A percentile compares a stretch with the other conserved stretches of the same genome.
phyloP scores from a whole-genome alignment of 176 grass and related monocot genomes.

The Oryza longistaminata region DNA sequence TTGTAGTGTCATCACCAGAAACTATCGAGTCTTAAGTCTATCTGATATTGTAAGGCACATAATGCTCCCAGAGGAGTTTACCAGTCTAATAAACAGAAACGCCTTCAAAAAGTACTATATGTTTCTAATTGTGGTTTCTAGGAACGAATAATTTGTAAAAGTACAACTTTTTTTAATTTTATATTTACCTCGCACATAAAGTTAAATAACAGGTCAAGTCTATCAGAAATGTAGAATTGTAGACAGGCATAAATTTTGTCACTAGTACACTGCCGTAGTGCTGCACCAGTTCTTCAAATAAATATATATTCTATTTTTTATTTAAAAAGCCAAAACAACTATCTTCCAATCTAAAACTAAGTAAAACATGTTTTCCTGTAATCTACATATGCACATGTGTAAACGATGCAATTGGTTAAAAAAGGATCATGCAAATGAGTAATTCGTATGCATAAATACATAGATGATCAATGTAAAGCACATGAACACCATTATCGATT shows the following conservation, averaged over 20 bases:
- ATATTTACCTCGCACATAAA: not conserved
- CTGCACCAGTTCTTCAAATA: not conserved
- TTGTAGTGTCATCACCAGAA: not conserved
- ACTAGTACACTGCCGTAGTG: not conserved
- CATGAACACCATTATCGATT: not conserved
- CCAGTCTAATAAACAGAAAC: not conserved
- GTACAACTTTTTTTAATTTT: not conserved
- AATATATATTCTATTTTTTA: not conserved
- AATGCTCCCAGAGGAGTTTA: not conserved
- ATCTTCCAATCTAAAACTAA: not conserved
- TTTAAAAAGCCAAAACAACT: not conserved
- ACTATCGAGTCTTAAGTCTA: not conserved
- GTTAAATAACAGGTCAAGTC: not conserved
- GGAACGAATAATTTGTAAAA: not conserved
- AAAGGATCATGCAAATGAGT: not conserved
- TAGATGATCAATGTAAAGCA: not conserved
- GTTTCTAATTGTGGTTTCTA: not conserved
- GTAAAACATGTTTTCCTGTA: not conserved
- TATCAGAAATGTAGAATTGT: not conserved
- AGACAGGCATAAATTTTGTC: not conserved
- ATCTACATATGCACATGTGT: not conserved
- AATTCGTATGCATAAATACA: not conserved
- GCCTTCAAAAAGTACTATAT: not conserved
- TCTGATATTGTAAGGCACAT: constrained; percentile 3
- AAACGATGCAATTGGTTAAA: not conserved